Evolutionary conservation across 1,284 basidiomycete genomes (phyloP).

Genomic region (Ustilago shanxiensis): DNA sequence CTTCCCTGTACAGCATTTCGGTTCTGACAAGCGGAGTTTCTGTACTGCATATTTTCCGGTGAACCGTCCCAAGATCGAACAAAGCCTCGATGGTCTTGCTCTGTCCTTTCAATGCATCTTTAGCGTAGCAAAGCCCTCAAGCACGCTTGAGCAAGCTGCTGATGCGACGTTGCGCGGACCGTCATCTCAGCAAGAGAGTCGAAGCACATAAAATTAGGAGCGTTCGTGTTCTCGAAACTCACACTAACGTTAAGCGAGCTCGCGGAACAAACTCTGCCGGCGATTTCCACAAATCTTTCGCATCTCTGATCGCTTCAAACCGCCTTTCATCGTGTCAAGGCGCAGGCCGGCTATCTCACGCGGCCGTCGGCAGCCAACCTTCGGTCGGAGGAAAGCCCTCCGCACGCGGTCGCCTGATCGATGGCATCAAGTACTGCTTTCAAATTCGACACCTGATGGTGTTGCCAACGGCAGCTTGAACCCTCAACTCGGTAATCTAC

Average conservation of each 20-base stretch:
- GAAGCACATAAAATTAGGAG: background rate
- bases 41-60: no score
- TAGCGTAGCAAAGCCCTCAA: no score
- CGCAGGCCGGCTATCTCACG: background rate
- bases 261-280: constrained; percentile 10
- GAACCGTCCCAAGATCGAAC: no score
- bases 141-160: no score
- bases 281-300: background rate
- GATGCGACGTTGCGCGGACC: no score
- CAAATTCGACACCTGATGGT: background rate
- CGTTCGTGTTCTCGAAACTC: constrained; percentile 5
- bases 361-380: background rate
- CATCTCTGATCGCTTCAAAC: background rate
- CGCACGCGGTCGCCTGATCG: background rate
- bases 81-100: no score
- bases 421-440: background rate
- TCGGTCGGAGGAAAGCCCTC: constrained; percentile 5
- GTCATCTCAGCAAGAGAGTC: no score
- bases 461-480: background rate
- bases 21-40: constrained; percentile 22
- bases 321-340: background rate
- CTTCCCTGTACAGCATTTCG: background rate
- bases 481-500: background rate
- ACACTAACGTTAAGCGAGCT: constrained; percentile 17
- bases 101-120: no score